phyloP scores from a whole-genome alignment of 345 rosid genomes.

The Citrus mangshanensis region DNA sequence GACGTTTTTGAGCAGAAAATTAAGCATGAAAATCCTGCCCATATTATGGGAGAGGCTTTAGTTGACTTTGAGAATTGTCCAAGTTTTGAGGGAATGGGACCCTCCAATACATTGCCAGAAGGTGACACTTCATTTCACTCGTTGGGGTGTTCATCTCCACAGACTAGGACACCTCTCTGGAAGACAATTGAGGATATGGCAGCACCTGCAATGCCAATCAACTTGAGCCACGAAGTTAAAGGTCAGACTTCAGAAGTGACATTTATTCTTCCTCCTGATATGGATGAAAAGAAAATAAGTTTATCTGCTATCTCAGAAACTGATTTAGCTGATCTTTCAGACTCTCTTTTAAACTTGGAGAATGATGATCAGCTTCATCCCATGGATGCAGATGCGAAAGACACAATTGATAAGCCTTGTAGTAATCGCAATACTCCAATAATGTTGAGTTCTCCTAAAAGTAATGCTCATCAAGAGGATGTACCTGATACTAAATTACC shows the following conservation, averaged over 20 bases:
- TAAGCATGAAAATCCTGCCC: conserved; percentile 9
- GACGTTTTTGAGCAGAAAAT: conserved; percentile 6
- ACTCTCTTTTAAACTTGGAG: conserved; percentile 32
- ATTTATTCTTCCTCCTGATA: conserved; percentile 6
- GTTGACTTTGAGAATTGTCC: conserved; percentile 17
- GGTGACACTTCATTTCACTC: conserved; percentile 21
- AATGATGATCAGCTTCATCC: conserved; percentile 20
- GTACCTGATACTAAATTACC: conserved; percentile 15
- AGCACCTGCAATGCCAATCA: conserved; percentile 32
- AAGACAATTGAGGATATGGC: conserved; percentile 37
- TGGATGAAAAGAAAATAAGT: conserved; percentile 17
- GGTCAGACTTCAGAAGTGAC: conserved; percentile 15
- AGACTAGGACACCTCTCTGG: conserved; percentile 35
- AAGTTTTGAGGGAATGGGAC: conserved; percentile 18
- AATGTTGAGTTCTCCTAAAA: conserved; percentile 21
- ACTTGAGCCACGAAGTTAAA: conserved; percentile 23
- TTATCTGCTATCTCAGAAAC: conserved; percentile 23
- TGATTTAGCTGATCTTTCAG: conserved; percentile 39
- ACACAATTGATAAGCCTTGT: conserved; percentile 22
- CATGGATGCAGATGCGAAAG: conserved; percentile 25
- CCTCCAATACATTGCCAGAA: conserved; percentile 16
- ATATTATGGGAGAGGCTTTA: conserved; percentile 8
- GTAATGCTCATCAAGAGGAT: conserved; percentile 17
- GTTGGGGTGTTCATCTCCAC: conserved; percentile 27
- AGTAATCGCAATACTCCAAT: conserved; percentile 19